Percentiles rank a stretch among this genome's conserved stretches.
These are phyloP conservation scores for Coelastrella sp. DNA, from an alignment of 139 green algal genomes.

Conservation along the genomic window DNA sequence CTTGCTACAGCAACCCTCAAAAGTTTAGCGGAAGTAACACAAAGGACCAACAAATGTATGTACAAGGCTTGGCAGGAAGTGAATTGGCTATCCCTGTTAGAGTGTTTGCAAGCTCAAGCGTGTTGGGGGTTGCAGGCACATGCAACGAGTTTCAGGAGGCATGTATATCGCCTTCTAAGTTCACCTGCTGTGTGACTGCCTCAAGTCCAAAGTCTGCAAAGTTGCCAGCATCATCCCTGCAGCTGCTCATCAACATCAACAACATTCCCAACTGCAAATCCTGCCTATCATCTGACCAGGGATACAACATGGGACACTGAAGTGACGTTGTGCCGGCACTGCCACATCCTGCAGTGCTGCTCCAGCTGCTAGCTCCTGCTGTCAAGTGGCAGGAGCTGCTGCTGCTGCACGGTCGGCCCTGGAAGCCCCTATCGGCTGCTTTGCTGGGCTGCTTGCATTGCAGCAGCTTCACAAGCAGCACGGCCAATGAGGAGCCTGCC, in stretches of 20 bases:
- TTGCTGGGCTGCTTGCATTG: constrained; percentile 37
- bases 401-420: constrained; percentile 17
- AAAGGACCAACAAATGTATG: no score
- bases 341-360: neutral
- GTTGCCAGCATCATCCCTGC: constrained; percentile 20
- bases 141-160: neutral
- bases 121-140: neutral
- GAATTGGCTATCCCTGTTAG: no score
- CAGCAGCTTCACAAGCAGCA: constrained; percentile 39
- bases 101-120: no score
- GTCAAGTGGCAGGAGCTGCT: neutral
- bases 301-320: constrained; percentile 24
- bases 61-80: no score
- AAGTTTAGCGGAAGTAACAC: no score
- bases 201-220: constrained; percentile 31
- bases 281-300: constrained; percentile 24
- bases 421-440: constrained; percentile 20
- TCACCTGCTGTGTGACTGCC: constrained; percentile 30
- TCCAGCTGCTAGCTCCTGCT: neutral
- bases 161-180: neutral
- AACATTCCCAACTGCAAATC: constrained; percentile 45
- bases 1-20: no score
- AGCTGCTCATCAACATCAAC: constrained; percentile 39
- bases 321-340: neutral
- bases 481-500: constrained; percentile 22